Evolutionary conservation across 208 protist genomes (phyloP).

Genomic region (Trypanosoma theileri): DNA sequence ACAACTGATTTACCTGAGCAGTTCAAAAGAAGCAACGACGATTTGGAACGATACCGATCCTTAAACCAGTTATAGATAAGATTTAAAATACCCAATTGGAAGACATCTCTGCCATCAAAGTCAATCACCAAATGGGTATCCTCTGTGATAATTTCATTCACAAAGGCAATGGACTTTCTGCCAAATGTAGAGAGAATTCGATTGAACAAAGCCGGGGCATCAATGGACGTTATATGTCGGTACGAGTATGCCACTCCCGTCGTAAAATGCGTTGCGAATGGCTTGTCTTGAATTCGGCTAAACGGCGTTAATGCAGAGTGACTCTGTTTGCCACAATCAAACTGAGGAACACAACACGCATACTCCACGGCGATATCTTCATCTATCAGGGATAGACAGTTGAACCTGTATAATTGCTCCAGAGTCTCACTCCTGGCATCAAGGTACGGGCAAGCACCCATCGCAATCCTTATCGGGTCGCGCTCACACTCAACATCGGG

Average conservation of each 20-base stretch:
- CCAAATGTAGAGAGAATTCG: conserved; percentile 47
- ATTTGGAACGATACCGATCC: conserved; percentile 25
- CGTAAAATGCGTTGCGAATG: conserved; percentile 62
- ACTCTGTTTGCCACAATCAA: conserved; percentile 13
- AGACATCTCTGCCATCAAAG: conserved; percentile 49
- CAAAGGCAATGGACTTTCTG: conserved; percentile 36
- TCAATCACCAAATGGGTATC: conserved; percentile 56
- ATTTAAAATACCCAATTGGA: conserved; percentile 32
- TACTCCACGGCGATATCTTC: not conserved
- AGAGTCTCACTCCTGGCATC: not conserved
- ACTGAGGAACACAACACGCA: not conserved
- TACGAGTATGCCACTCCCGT: conserved; percentile 58
- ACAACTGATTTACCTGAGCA: conserved; percentile 51
- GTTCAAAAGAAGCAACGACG: conserved; percentile 43
- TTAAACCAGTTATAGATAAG: conserved; percentile 53
- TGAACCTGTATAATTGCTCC: conserved; percentile 9
- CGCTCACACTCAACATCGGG: not conserved
- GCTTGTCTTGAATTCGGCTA: conserved; percentile 60
- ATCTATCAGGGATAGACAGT: conserved; percentile 17
- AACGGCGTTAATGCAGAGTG: conserved; percentile 43
- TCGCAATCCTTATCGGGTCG: not conserved
- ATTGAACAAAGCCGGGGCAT: conserved; percentile 43
- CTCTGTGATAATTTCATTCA: conserved; percentile 63
- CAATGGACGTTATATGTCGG: conserved; percentile 40
- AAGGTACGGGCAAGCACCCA: conserved; percentile 21